These are phyloP conservation scores for Plectosphaerella sp. DNA, from an alignment of 2,329 filamentous ascomycete species.

Conservation along the genomic window DNA sequence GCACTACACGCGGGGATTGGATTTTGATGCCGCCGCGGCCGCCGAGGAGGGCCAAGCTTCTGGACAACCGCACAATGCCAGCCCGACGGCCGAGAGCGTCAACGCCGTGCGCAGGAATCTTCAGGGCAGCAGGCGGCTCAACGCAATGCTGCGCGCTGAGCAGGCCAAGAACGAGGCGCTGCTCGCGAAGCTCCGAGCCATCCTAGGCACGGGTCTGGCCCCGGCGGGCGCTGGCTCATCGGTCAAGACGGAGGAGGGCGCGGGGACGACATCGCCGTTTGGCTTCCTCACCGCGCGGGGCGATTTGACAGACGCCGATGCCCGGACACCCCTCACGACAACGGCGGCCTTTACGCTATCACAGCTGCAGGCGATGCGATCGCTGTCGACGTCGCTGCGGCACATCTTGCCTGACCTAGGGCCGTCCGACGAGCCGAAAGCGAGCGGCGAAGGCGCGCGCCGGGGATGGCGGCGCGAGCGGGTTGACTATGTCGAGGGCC, in stretches of 20 bases:
- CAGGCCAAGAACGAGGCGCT: slow-evolving; percentile 67
- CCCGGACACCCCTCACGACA: slow-evolving; percentile 57
- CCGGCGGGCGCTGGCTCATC: neutral
- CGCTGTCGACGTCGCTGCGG: slow-evolving; percentile 56
- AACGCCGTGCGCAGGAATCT: slow-evolving; percentile 68
- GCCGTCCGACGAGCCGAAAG: neutral
- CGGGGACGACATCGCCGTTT: slow-evolving; percentile 30
- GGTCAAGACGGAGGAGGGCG: slow-evolving; percentile 18
- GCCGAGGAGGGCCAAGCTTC: slow-evolving; percentile 12
- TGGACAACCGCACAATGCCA: slow-evolving; percentile 6
- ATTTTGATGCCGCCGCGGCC: slow-evolving; percentile 28
- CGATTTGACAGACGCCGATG: slow-evolving; percentile 45
- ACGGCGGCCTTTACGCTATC: slow-evolving; percentile 75
- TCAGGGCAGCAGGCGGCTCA: slow-evolving; percentile 73
- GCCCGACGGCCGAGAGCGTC: slow-evolving; percentile 59
- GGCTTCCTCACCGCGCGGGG: slow-evolving; percentile 55
- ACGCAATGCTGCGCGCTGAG: slow-evolving; percentile 65
- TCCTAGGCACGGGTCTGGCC: slow-evolving; percentile 22
- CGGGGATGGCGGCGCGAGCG: slow-evolving; percentile 66
- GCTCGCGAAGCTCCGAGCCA: slow-evolving; percentile 55
- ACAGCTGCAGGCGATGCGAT: slow-evolving; percentile 75
- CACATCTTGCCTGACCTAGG: slow-evolving; percentile 62
- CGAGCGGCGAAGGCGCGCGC: slow-evolving; percentile 22
- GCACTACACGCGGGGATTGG: slow-evolving; percentile 72
- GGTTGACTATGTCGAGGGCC: slow-evolving; percentile 76